Evolutionary conservation across 352 stramenopile genomes (phyloP).

Genomic region (Pythium sp.): DNA sequence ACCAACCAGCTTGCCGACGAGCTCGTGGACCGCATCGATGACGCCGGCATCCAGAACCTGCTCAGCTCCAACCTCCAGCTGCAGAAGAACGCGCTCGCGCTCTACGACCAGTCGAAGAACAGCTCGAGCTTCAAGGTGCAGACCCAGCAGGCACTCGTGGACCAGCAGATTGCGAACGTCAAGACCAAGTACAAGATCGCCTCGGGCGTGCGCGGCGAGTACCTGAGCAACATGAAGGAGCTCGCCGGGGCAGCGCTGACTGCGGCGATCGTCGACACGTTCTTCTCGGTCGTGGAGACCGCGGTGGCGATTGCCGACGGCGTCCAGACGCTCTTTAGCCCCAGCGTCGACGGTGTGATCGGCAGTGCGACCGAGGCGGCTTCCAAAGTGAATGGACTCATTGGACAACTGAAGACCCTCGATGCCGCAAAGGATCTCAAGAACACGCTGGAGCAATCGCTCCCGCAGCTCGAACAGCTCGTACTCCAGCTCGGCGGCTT

Average conservation of each 20-base stretch:
- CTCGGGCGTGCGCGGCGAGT: background rate
- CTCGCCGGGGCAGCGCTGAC: background rate
- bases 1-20: background rate
- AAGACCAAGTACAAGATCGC: conserved; percentile 3
- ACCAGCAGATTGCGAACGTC: background rate
- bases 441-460: background rate
- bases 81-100: background rate
- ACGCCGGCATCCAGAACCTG: background rate
- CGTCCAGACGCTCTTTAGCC: conserved; percentile 3
- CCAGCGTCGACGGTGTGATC: background rate
- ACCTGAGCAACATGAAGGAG: conserved; percentile 5
- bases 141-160: conserved; percentile 5
- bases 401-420: background rate
- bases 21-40: conserved; percentile 3
- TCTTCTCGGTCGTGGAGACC: conserved; percentile 4
- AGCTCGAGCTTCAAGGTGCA: conserved; percentile 1
- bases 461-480: background rate
- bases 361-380: background rate
- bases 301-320: background rate
- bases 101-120: conserved; percentile 4
- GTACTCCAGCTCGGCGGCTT: background rate
- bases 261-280: conserved; percentile 2
- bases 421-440: background rate
- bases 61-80: background rate
- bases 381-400: background rate